Evolutionary conservation across 179 eudicot species (phyloP).

Genomic region (Actinidia arguta): DNA sequence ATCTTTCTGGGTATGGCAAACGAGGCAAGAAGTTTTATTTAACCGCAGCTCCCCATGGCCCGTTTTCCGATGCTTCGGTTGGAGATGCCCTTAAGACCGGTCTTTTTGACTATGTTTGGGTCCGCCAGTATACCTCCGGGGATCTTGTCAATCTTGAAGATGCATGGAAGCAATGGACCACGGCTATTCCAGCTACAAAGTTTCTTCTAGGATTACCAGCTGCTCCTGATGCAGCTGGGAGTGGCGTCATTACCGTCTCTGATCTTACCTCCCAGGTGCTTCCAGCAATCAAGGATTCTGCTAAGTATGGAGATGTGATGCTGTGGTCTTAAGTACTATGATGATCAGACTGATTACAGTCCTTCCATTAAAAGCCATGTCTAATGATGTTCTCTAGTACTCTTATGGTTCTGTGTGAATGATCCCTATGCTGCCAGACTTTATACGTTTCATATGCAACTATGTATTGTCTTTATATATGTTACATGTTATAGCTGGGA

Average conservation of each 20-base stretch:
- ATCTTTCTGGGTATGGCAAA: not conserved
- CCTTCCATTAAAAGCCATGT: slow-evolving; percentile 40
- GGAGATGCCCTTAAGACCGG: not conserved
- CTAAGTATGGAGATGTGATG: slow-evolving; percentile 59
- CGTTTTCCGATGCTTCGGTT: not conserved
- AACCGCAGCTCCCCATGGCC: not conserved
- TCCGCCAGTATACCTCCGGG: slow-evolving; percentile 4
- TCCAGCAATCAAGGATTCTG: slow-evolving; percentile 34
- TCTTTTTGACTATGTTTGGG: not conserved
- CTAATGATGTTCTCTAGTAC: not conserved
- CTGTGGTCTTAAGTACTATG: slow-evolving; percentile 47
- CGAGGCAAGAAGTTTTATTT: slow-evolving; percentile 1
- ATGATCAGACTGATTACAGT: slow-evolving; percentile 36
- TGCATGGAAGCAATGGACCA: slow-evolving; percentile 46
- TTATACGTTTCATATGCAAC: not conserved
- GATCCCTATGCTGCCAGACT: not conserved
- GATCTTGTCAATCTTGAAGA: slow-evolving; percentile 22
- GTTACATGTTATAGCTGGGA: not conserved
- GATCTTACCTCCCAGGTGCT: slow-evolving; percentile 37
- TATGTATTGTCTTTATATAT: too few species aligned
- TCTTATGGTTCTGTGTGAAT: not conserved
- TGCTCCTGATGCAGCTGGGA: slow-evolving; percentile 38
- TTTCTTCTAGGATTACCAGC: slow-evolving; percentile 44
- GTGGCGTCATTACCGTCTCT: slow-evolving; percentile 32
- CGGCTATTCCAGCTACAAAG: slow-evolving; percentile 21